A percentile compares a stretch with the other conserved stretches of the same genome.
These are phyloP conservation scores for Truncatella angustata DNA, from an alignment of 2,329 filamentous ascomycete species.

Conservation along the genomic window DNA sequence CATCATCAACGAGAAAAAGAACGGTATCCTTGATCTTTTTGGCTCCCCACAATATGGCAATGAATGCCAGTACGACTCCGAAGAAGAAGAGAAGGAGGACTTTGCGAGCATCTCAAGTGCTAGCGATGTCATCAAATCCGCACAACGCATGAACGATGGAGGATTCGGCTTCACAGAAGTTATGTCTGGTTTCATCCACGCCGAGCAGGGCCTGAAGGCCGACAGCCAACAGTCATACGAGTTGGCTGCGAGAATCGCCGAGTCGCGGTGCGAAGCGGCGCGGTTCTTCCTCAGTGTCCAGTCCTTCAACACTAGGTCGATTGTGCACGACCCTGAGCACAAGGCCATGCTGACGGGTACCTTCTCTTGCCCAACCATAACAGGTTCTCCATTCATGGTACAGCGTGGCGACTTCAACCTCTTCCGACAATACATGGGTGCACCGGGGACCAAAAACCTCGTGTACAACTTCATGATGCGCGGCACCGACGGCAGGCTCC, in stretches of 20 bases:
- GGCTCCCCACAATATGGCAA: constrained; percentile 43
- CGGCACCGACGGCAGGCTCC: constrained; percentile 47
- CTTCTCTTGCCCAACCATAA: constrained; percentile 53
- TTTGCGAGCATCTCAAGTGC: constrained; percentile 33
- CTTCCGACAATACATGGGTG: constrained; percentile 51
- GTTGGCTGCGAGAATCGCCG: constrained; percentile 49
- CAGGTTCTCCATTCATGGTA: constrained; percentile 60
- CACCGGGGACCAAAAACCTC: constrained; percentile 57
- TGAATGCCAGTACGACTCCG: constrained; percentile 16
- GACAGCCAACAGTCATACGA: constrained; percentile 52
- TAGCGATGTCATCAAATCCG: constrained; percentile 37
- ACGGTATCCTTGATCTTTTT: constrained; percentile 53
- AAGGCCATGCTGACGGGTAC: constrained; percentile 56
- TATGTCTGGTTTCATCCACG: constrained; percentile 61
- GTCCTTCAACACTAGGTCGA: constrained; percentile 48
- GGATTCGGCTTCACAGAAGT: constrained; percentile 63
- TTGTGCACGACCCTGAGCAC: constrained; percentile 47
- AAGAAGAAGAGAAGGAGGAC: constrained; percentile 30
- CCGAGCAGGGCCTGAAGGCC: constrained; percentile 35
- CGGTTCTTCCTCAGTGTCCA: constrained; percentile 60
- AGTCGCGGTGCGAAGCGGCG: constrained; percentile 53
- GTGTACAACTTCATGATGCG: constrained; percentile 62
- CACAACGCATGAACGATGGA: constrained; percentile 40
- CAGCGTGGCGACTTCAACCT: constrained; percentile 56
- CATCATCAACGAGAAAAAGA: constrained; percentile 42